Percentiles rank a stretch among this genome's conserved stretches.
Evolutionary conservation across 2,329 filamentous ascomycete species (phyloP).

Genomic region (Gaeumannomyces tritici): DNA sequence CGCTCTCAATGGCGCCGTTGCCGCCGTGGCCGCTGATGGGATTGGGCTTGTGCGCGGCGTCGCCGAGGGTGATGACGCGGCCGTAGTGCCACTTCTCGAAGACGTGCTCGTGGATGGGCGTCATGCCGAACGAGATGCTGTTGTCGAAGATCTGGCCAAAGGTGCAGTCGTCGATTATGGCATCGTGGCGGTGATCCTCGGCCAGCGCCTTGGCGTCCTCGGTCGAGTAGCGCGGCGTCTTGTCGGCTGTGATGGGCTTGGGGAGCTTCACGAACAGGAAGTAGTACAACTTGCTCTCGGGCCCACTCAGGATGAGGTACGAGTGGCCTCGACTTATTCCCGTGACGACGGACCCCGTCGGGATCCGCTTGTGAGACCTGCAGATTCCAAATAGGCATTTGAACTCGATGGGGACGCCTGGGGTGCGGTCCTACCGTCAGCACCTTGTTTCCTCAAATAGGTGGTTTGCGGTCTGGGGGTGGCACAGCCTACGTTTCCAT

Average conservation of each 20-base stretch:
- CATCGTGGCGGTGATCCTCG: constrained; percentile 2
- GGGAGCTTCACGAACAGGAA: constrained; percentile 9
- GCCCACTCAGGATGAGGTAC: constrained; percentile 8
- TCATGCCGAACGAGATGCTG: constrained; percentile 16
- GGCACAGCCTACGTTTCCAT: background rate
- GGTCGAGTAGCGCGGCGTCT: constrained; percentile 9
- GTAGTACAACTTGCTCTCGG: constrained; percentile 10
- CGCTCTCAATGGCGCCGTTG: constrained; percentile 16
- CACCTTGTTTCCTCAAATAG: too few relatives aligned
- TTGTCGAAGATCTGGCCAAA: constrained; percentile 8
- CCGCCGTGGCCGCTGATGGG: constrained; percentile 15
- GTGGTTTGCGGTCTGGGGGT: too few relatives aligned
- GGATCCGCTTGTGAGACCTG: constrained; percentile 3
- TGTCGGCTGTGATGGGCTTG: constrained; percentile 6
- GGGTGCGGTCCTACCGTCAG: too few relatives aligned
- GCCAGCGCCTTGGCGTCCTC: constrained; percentile 6
- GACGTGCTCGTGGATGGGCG: constrained; percentile 22
- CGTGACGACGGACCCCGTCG: background rate
- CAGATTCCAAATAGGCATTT: constrained; percentile 13
- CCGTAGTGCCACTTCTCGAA: constrained; percentile 22
- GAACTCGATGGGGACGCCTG: constrained; percentile 4
- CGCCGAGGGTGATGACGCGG: constrained; percentile 20
- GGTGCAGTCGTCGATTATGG: constrained; percentile 6
- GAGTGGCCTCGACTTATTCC: constrained; percentile 6
- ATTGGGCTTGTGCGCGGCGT: constrained; percentile 22